Conservation (phyloP, 2,329 filamentous ascomycete genomes). For the Pseudocercospora pini-densiflorae region DNA sequence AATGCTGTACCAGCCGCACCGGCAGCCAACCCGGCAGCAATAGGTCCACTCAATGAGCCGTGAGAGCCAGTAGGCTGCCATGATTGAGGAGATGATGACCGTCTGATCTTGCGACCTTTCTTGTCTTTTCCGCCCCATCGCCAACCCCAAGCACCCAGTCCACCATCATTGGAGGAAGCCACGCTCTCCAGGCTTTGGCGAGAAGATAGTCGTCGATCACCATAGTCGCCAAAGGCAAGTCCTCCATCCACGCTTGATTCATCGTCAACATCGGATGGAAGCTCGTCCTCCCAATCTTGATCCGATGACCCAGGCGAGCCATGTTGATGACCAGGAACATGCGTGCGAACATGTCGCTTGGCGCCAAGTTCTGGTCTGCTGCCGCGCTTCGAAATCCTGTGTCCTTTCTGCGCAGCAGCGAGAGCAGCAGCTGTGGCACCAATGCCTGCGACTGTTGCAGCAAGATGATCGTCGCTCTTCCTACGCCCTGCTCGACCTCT, state of each 20-base stretch:
- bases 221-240: slow-evolving; percentile 64
- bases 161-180: slow-evolving; percentile 54
- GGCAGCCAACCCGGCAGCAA: slow-evolving; percentile 45
- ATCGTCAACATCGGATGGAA: slow-evolving; percentile 58
- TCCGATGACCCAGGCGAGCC: slow-evolving; percentile 45
- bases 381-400: slow-evolving; percentile 32
- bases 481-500: slow-evolving; percentile 37
- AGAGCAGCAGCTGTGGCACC: slow-evolving; percentile 56
- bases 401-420: slow-evolving; percentile 46
- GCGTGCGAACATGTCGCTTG: slow-evolving; percentile 23
- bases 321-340: slow-evolving; percentile 21
- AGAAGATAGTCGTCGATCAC: slow-evolving; percentile 40
- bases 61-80: slow-evolving; percentile 28
- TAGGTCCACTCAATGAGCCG: slow-evolving; percentile 41
- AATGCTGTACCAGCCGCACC: slow-evolving; percentile 49
- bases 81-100: slow-evolving; percentile 28
- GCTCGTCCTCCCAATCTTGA: slow-evolving; percentile 62
- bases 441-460: slow-evolving; percentile 51
- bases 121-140: slow-evolving; percentile 59
- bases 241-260: slow-evolving; percentile 60
- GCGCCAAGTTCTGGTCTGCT: slow-evolving; percentile 35
- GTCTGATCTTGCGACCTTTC: slow-evolving; percentile 42
- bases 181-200: slow-evolving; percentile 58
- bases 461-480: slow-evolving; percentile 52
- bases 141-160: slow-evolving; percentile 61